Base-by-base conservation (phyloP, 139 green algal genomes). In the Volvox reticuliferus region DNA sequence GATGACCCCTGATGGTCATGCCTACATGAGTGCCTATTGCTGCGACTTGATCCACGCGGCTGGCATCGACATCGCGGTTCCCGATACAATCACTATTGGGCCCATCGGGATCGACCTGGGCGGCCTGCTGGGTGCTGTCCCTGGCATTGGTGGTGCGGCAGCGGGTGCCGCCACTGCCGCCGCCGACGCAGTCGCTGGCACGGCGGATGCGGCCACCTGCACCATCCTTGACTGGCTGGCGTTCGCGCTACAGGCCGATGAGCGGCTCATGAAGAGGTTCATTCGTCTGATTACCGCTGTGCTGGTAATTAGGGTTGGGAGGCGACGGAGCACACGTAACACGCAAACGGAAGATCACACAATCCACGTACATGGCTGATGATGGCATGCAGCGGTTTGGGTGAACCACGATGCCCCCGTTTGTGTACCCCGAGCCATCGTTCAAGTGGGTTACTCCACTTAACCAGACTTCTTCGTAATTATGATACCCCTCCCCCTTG, bases 161-260 rank as follows among this genome's bases (percentile, higher is more conserved):
- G 62, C 62, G 17, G 62, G 17, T 24, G 62, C 19, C 62, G 62
- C 62, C 62, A 69, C 62, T 19, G 19, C 17, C 62, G 62, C 19
- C 19, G 62, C 19, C 17, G 62, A 19, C 62, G 19, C 62, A 69
- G 17, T 69, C 62, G 62, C 62, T 19, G 62, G 19, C 62, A 19
- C 62, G 26, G 26, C 28, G 71, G 20, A 1, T 20, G 22, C 24
- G 3, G 22, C 2, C 17, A 33, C 30, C 37, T 84, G 78, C 78
- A 84, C 36, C 37, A 44, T 84, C 13, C 13, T 84, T 1, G 78
- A 84, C 28, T 84, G 78, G 78, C n/a, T 84, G 30, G 78, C 78
- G 12, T 84, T 68, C 78, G 78, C 78, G 36, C 78, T 84, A 35
- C 78, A 84, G 78, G 21, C 19, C 36, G 37, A 84, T 26, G 35